Conservation (phyloP, 2,329 filamentous ascomycete species). For the Hymenoscyphus repandus region DNA sequence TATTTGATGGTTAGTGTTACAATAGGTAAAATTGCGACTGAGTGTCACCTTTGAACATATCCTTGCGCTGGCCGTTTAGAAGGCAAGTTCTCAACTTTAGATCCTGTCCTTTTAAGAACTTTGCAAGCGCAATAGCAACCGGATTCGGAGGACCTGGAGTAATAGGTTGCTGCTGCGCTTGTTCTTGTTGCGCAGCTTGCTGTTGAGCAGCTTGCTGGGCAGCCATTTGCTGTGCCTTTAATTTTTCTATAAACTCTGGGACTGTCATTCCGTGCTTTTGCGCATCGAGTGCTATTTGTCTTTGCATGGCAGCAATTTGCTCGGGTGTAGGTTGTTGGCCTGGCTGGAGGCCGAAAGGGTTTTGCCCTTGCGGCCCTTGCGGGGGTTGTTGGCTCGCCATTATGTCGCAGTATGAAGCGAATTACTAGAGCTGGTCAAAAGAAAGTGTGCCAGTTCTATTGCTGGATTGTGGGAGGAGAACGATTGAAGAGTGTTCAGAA, state of each 20-base stretch:
- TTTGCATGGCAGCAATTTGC: constrained; percentile 80
- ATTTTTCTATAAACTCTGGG: constrained; percentile 72
- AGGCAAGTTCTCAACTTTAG: constrained; percentile 89
- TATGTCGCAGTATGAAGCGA: neutral
- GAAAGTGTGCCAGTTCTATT: too few species aligned
- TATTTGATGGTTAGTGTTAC: constrained; percentile 32
- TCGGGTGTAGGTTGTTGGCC: constrained; percentile 63
- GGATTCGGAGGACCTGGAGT: constrained; percentile 79
- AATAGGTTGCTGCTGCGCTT: constrained; percentile 60
- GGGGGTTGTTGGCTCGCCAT: constrained; percentile 21
- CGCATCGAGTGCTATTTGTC: constrained; percentile 76
- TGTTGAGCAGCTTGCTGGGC: constrained; percentile 46
- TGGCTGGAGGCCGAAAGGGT: constrained; percentile 22
- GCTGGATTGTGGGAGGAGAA: too few species aligned
- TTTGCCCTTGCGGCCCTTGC: constrained; percentile 19
- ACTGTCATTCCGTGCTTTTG: constrained; percentile 79
- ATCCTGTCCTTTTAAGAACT: constrained; percentile 78
- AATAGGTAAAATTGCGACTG: constrained; percentile 13
- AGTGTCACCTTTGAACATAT: constrained; percentile 84
- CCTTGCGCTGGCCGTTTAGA: constrained; percentile 91
- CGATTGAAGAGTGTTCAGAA: too few species aligned
- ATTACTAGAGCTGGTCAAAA: too few species aligned
- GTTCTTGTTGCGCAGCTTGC: constrained; percentile 37
- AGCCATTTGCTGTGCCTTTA: constrained; percentile 51
- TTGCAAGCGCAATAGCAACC: constrained; percentile 80